Evolutionary conservation across 768 basidiomycete genomes (phyloP).

Genomic region (Hygrocybe coccinea): DNA sequence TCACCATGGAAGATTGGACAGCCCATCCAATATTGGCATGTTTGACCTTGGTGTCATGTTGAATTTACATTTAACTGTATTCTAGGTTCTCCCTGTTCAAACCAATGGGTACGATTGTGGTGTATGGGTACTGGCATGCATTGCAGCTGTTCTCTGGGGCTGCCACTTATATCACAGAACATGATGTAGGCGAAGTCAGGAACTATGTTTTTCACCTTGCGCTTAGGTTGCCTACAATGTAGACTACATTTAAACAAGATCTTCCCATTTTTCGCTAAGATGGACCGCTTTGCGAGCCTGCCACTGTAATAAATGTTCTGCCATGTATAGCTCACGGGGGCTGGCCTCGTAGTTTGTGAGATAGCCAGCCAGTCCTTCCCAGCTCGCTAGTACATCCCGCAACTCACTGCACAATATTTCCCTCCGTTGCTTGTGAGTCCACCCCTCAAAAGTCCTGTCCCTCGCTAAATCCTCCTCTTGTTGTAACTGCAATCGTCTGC

Average conservation of each 20-base stretch:
- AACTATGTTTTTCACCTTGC: neutral
- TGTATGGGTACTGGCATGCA: conserved; percentile 20
- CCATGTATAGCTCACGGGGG: neutral
- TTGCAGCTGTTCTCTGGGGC: conserved; percentile 20
- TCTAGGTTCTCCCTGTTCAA: conserved; percentile 8
- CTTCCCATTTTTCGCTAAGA: neutral
- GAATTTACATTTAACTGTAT: neutral
- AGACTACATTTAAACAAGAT: neutral
- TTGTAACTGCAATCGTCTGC: neutral
- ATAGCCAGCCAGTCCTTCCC: neutral
- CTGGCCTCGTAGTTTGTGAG: too few relatives aligned
- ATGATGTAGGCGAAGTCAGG: neutral
- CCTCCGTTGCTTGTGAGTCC: neutral
- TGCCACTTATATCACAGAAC: conserved; percentile 1
- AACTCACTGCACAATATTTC: neutral
- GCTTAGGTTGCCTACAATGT: neutral
- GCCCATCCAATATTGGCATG: conserved; percentile 6
- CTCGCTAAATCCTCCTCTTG: neutral
- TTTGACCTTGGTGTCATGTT: neutral
- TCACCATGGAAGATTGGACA: conserved; percentile 14
- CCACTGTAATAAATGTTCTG: neutral
- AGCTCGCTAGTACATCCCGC: neutral
- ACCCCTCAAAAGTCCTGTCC: neutral
- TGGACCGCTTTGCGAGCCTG: neutral
- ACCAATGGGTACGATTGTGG: conserved; percentile 20